Base-by-base conservation (phyloP, 768 basidiomycete genomes). In the Holtermanniella nyarrowii region DNA sequence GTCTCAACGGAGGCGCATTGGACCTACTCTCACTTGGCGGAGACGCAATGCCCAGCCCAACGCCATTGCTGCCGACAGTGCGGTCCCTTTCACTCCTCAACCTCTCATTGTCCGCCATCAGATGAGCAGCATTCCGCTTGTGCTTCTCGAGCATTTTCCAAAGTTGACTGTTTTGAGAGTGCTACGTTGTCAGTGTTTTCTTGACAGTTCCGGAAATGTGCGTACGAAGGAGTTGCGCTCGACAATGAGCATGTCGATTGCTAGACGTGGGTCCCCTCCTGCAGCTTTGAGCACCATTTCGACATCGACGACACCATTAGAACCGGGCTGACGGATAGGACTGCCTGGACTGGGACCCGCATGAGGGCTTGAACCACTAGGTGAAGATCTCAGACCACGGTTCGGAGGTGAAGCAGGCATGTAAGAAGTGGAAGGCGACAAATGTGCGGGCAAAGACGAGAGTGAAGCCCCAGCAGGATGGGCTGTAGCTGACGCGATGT, bases 101-200 rank as follows among this genome's bases (percentile, higher is more conserved):
- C 49, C 89, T 80, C 59, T 91, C 88, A 42, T 88, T 77, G 61
- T 93, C 88, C 73, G 86, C 86, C 68, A 84, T 75, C 50, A 87
- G 79, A 51, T 84, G 81, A 54, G 79, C 80, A 66, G 86, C 86
- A n/a, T 82, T 85, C 20, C 80, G 72, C 50, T 87, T 79, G 70
- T 90, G 87, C 69, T 89, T 91, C 77, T 91, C 88, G 66, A 93
- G 83, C 56, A 91, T 78, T 71, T 90, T 91, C 90, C 90, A 93
- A 20, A 93, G 80, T 73, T 91, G 88, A 14, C 82, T 74, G 68
- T 93, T 93, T 75, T 93, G 89, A 3, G 80, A 72, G 11, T 84
- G 61, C 60, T 60, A 41, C 21, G 18, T 42, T 39, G 12, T 39
- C 14, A 13, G 23, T 31, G 24, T 20, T 26, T 2, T 23, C 14